Conservation (phyloP, 176 grass and related monocot genomes). For the Chloris gayana region DNA sequence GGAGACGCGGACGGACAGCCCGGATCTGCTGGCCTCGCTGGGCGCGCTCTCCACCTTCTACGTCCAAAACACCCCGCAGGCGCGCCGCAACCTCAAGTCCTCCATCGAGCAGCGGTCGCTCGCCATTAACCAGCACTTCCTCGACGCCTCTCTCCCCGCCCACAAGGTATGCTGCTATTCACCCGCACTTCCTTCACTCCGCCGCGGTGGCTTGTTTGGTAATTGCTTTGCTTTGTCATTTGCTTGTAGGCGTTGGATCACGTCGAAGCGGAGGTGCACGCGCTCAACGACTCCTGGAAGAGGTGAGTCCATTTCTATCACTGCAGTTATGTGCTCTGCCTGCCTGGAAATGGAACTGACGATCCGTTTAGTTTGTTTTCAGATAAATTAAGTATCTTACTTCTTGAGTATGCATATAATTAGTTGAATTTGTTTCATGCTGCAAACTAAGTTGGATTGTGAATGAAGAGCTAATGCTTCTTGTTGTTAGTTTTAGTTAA, state of each 20-base stretch:
- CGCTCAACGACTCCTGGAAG: conserved; percentile 74
- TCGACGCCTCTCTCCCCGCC: conserved; percentile 77
- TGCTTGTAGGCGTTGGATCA: conserved; percentile 73
- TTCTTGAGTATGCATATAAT: background rate
- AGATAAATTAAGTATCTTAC: background rate
- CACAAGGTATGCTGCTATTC: conserved; percentile 53
- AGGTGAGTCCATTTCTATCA: conserved; percentile 59
- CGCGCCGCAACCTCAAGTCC: conserved; percentile 93
- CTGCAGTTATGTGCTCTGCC: background rate
- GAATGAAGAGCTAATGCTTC: background rate
- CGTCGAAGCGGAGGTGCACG: conserved; percentile 81
- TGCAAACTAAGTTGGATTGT: background rate
- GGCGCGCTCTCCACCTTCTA: conserved; percentile 91
- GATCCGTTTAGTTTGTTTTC: background rate
- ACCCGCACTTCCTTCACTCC: background rate
- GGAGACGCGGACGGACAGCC: conserved; percentile 90
- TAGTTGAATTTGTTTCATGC: background rate
- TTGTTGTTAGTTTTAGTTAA: background rate
- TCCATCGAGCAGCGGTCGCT: conserved; percentile 89
- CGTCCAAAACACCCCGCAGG: conserved; percentile 84
- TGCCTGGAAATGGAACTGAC: conserved; percentile 6
- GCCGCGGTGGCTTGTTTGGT: background rate
- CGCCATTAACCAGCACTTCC: conserved; percentile 93
- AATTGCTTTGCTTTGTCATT: conserved; percentile 11
- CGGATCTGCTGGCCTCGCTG: conserved; percentile 89